Conservation (phyloP, 495 filamentous ascomycete species). For the Xylaria venustula region DNA sequence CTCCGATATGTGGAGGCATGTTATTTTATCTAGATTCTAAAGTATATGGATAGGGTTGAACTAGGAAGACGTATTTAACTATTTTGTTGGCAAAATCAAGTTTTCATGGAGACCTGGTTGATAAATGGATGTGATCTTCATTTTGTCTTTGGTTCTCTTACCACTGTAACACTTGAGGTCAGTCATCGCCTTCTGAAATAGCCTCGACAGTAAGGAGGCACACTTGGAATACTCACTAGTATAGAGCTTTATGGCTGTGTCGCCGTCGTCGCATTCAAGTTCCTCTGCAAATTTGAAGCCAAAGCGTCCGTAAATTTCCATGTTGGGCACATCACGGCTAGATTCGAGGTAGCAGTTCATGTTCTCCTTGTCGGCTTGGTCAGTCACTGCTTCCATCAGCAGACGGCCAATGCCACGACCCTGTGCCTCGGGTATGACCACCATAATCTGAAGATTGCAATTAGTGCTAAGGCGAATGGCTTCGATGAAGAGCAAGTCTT, state of each 20-base stretch:
- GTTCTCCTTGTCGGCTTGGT: conserved; percentile 57
- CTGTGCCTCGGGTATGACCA: conserved; percentile 58
- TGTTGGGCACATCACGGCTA: conserved; percentile 59
- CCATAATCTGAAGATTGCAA: conserved; percentile 51
- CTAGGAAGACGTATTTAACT: too few relatives aligned
- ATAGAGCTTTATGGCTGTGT: conserved; percentile 45
- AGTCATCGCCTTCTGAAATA: background rate
- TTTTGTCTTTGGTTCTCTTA: conserved; percentile 42
- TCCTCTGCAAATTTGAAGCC: conserved; percentile 61
- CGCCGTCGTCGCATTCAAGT: conserved; percentile 61
- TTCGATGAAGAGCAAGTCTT: background rate
- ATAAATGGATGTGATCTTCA: background rate
- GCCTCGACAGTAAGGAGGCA: background rate
- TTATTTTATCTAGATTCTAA: too few relatives aligned
- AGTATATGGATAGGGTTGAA: too few relatives aligned
- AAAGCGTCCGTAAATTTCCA: conserved; percentile 64
- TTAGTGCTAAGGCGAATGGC: background rate
- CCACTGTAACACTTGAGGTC: conserved; percentile 23
- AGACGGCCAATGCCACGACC: conserved; percentile 59
- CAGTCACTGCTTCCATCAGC: conserved; percentile 58
- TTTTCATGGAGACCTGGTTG: too few relatives aligned
- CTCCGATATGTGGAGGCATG: too few relatives aligned
- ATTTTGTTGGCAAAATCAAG: too few relatives aligned
- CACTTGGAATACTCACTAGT: conserved; percentile 16
- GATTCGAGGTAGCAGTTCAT: conserved; percentile 65